Conservation (phyloP, 1,139 yeast species). For the Kurtzmaniella quercitrusa region DNA sequence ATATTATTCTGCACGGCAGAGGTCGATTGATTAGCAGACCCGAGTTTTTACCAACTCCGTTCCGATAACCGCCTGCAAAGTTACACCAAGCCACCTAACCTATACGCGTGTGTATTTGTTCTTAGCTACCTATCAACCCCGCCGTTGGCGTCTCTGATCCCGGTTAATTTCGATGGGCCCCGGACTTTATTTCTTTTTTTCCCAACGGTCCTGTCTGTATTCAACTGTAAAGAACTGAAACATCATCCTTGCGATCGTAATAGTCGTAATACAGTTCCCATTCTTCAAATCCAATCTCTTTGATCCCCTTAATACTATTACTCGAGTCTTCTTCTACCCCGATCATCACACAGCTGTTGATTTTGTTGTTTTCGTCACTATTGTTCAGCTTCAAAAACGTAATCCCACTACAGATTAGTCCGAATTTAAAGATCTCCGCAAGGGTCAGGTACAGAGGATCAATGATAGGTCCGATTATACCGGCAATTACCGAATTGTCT, state of each 20-base stretch:
- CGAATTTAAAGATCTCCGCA: constrained; percentile 52
- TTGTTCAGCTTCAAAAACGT: constrained; percentile 44
- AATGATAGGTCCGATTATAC: constrained; percentile 53
- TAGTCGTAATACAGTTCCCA: constrained; percentile 40
- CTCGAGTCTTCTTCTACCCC: constrained; percentile 39
- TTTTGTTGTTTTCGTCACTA: constrained; percentile 19
- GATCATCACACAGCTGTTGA: constrained; percentile 34
- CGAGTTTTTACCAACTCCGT: no score
- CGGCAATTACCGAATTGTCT: constrained; percentile 35
- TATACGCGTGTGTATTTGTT: background rate
- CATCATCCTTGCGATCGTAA: constrained; percentile 22
- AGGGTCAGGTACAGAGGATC: constrained; percentile 54
- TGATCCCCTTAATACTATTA: constrained; percentile 26
- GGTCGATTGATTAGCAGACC: no score
- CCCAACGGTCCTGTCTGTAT: background rate
- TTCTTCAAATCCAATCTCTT: constrained; percentile 40
- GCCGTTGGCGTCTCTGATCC: background rate
- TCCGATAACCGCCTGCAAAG: background rate
- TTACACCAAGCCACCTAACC: background rate
- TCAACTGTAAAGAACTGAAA: background rate
- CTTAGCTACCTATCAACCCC: background rate
- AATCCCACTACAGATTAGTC: constrained; percentile 57
- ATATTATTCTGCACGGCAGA: no score
- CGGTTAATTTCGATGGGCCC: background rate
- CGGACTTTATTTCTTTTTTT: background rate